Evolutionary conservation across 768 basidiomycete genomes (phyloP).

Genomic region (Suillus americanus): DNA sequence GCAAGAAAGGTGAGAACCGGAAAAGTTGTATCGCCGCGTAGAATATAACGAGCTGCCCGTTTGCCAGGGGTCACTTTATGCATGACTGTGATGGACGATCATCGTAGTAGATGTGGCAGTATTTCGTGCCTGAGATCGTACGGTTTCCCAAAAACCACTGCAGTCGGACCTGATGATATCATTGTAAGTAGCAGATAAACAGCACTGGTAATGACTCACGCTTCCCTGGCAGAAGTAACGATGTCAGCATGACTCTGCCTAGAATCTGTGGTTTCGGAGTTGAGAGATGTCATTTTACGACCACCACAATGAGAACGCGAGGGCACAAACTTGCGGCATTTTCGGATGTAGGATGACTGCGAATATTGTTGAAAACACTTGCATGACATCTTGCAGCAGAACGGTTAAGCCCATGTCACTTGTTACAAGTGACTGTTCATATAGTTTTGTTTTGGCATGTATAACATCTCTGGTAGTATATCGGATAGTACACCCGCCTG

Average conservation of each 20-base stretch:
- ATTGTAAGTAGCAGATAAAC: neutral
- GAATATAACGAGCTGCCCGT: neutral
- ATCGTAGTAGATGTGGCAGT: neutral
- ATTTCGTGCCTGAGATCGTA: neutral
- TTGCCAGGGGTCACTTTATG: neutral
- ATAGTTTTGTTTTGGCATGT: neutral
- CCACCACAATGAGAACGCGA: neutral
- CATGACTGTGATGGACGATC: neutral
- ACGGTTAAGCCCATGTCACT: no score
- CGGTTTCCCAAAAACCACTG: no score
- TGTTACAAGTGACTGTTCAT: neutral
- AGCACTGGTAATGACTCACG: neutral
- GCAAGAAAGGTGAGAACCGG: neutral
- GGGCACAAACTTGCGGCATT: neutral
- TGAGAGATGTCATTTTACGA: neutral
- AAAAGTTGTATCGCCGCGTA: neutral
- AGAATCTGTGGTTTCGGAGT: neutral
- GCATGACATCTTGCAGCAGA: no score
- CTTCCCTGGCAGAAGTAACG: neutral
- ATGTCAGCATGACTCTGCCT: neutral
- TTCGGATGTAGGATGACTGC: neutral
- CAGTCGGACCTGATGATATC: neutral
- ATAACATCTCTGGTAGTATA: constrained; percentile 28
- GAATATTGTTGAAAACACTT: no score
- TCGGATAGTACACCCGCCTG: constrained; percentile 41